These are phyloP conservation scores for Claviceps pazoutovae DNA, from an alignment of 2,329 filamentous ascomycete species.

Conservation along the genomic window DNA sequence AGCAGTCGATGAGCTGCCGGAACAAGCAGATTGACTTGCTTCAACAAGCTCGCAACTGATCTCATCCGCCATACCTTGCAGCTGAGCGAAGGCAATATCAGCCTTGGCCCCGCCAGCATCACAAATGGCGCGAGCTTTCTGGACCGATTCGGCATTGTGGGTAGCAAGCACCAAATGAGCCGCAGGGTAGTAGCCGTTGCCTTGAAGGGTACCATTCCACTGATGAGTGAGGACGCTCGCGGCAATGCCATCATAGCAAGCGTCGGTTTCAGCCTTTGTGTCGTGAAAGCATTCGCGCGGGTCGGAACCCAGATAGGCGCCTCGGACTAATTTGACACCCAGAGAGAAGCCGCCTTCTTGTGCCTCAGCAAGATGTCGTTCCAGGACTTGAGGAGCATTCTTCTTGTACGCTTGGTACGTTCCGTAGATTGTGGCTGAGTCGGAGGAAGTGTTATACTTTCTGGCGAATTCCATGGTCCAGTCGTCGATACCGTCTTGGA, in stretches of 20 bases:
- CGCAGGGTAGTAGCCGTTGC: slow-evolving; percentile 34
- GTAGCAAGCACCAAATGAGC: slow-evolving; percentile 62
- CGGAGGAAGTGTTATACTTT: slow-evolving; percentile 54
- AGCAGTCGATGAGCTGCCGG: slow-evolving; percentile 13
- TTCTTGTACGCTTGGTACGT: slow-evolving; percentile 72
- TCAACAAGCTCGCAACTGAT: slow-evolving; percentile 52
- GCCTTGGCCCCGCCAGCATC: slow-evolving; percentile 28
- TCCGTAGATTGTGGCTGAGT: slow-evolving; percentile 59
- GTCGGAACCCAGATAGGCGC: slow-evolving; percentile 59
- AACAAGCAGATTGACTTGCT: slow-evolving; percentile 18
- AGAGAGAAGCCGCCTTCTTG: slow-evolving; percentile 47
- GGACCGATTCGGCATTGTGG: slow-evolving; percentile 66
- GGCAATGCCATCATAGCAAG: slow-evolving; percentile 58
- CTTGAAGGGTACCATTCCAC: slow-evolving; percentile 22
- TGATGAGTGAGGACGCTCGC: slow-evolving; percentile 50
- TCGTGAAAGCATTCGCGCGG: slow-evolving; percentile 57
- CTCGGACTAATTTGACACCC: slow-evolving; percentile 63
- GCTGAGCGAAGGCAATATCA: slow-evolving; percentile 43
- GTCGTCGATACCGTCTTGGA: slow-evolving; percentile 67
- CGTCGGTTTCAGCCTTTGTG: slow-evolving; percentile 57
- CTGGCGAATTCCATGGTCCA: slow-evolving; percentile 69
- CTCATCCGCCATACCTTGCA: slow-evolving; percentile 94
- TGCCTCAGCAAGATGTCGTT: slow-evolving; percentile 45
- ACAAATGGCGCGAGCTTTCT: slow-evolving; percentile 37
- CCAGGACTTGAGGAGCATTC: slow-evolving; percentile 40